Evolutionary conservation across 2,329 filamentous ascomycete genomes (phyloP).

Genomic region (Lachnellula hyalina): DNA sequence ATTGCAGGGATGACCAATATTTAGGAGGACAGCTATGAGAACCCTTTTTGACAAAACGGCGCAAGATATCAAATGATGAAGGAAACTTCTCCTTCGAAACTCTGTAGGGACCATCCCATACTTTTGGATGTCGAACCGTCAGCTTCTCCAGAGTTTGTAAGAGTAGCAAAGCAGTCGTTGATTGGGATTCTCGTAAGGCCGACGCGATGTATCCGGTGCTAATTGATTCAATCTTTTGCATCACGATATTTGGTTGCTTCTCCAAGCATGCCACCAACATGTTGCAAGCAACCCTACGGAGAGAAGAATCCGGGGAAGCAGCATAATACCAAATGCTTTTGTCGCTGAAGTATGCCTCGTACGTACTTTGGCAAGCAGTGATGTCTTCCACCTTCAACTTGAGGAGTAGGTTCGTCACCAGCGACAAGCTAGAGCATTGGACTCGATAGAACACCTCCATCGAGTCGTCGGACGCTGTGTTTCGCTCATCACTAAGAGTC

Average conservation of each 20-base stretch:
- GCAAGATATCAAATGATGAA: conserved; percentile 51
- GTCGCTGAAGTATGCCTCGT: conserved; percentile 60
- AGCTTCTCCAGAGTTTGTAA: conserved; percentile 61
- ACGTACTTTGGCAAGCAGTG: conserved; percentile 53
- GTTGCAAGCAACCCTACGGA: conserved; percentile 48
- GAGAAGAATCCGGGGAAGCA: conserved; percentile 52
- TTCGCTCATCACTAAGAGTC: conserved; percentile 85
- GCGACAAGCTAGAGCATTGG: conserved; percentile 47
- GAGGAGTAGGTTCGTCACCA: conserved; percentile 49
- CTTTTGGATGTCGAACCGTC: conserved; percentile 57
- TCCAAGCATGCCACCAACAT: conserved; percentile 46
- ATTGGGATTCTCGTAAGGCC: conserved; percentile 66
- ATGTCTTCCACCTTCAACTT: conserved; percentile 48
- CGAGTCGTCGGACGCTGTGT: conserved; percentile 77
- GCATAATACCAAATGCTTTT: conserved; percentile 58
- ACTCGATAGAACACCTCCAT: conserved; percentile 82
- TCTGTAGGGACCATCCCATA: conserved; percentile 59
- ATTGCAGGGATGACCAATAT: conserved; percentile 68
- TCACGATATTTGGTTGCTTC: conserved; percentile 41
- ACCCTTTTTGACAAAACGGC: conserved; percentile 72
- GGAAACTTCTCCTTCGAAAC: conserved; percentile 48
- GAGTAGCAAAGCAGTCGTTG: conserved; percentile 68
- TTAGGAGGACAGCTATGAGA: conserved; percentile 69
- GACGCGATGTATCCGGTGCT: conserved; percentile 63
- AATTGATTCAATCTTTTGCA: conserved; percentile 45